Evolutionary conservation across 1,284 basidiomycete species (phyloP), one percentile per base, ranked within the genome.

Genomic region (Exobasidium rhododendri): DNA sequence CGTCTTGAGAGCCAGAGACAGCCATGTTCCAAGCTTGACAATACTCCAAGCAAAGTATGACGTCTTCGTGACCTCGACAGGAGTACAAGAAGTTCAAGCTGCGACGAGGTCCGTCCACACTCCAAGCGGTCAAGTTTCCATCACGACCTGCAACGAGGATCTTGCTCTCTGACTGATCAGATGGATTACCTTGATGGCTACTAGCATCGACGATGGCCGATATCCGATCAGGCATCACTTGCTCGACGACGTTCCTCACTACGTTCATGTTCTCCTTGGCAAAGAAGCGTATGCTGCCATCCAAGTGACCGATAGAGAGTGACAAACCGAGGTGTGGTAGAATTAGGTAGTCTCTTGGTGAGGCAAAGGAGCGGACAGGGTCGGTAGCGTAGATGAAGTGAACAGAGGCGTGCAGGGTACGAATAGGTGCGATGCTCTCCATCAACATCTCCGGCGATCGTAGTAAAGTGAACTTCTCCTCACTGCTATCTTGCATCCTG

Each of bases 1-100:
- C 89, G 70, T 96, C 92, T 68, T 85, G 84, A 4, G 90, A 89
- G 4, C 92, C 92, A 64, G 89, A 94, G 50, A 94, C 86, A 14
- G 88, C 85, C 22, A 94, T 75, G 1, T 89, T 90, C 92, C 92
- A 96, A 0, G 87, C 82, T 32, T 88, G 83, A 14, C 90, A 94
- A 0, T 89, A 87, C 2, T 87, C 83, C 2, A 96, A 82, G 70
- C 86, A 88, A 0, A 84, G 79, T 5, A 96, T 86, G 28, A 84
- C 82, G 91, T 83, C 56, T 84, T 86, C 40, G 84, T 85, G 14
- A 84, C 82, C 77, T 89, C 89, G 2, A 87, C 88, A 74, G 91
- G 94, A 2, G 83, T 66, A 59, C n/a, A 63, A 54, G 40, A 70
- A 50, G 31, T 57, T 62, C 47, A 73, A 56, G 52, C 69, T 62